These are phyloP conservation scores for Xerocomus minutiporus DNA, from an alignment of 1,284 basidiomycete genomes.

Conservation along the genomic window DNA sequence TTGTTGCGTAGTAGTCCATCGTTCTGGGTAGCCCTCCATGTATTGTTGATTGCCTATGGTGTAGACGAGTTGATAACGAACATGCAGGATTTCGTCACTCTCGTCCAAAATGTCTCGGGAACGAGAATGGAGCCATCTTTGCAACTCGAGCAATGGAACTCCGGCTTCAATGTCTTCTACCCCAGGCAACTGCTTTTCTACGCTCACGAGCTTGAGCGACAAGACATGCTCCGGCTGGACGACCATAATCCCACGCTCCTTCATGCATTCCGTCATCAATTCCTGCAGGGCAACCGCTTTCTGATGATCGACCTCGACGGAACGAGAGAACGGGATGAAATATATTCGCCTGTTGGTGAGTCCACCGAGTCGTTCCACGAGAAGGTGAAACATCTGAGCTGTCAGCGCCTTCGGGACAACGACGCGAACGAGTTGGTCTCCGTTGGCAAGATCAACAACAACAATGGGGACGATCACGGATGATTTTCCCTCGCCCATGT, in stretches of 20 bases:
- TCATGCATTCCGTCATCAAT: neutral
- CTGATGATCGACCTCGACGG: neutral
- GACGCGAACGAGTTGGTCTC: neutral
- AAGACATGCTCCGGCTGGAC: neutral
- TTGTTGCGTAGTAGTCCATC: neutral
- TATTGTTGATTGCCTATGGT: neutral
- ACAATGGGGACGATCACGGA: neutral
- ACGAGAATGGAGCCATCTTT: neutral
- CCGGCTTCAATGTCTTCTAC: neutral
- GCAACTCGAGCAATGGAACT: neutral
- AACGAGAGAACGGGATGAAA: neutral
- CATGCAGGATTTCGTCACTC: neutral
- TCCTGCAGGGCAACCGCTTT: neutral
- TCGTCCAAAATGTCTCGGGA: neutral
- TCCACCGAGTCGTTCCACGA: slow-evolving; percentile 1
- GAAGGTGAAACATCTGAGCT: neutral
- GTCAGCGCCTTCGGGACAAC: neutral
- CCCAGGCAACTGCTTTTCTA: neutral
- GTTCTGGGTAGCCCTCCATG: neutral
- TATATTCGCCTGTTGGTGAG: slow-evolving; percentile 3
- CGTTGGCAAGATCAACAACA: neutral
- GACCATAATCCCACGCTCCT: neutral
- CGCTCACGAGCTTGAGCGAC: neutral
- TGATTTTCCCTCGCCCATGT: slow-evolving; percentile 1
- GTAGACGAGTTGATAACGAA: neutral